A percentile compares a stretch with the other conserved stretches of the same genome.
phyloP scores from a whole-genome alignment of 108 stramenopile genomes.

The Nitzschia sp. region DNA sequence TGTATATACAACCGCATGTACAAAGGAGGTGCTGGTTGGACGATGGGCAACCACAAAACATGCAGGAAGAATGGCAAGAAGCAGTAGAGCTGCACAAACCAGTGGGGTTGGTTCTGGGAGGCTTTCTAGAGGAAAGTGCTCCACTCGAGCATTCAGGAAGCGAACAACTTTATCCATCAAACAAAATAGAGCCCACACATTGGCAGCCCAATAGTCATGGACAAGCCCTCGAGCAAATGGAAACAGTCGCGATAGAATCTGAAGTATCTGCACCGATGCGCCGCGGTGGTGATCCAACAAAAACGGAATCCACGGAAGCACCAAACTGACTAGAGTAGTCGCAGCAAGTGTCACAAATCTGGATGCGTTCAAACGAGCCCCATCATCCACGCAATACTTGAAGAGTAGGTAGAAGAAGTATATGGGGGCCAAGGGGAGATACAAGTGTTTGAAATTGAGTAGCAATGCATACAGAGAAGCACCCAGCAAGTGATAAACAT shows the following conservation, averaged over 20 bases:
- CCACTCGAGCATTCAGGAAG: conserved; percentile 14
- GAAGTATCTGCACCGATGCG: conserved; percentile 41
- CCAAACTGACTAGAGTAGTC: conserved; percentile 51
- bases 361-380: conserved; percentile 37
- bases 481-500: conserved; percentile 46
- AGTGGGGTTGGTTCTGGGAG: conserved; percentile 67
- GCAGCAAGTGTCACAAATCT: conserved; percentile 58
- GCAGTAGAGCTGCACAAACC: conserved; percentile 49
- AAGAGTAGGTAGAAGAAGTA: conserved; percentile 81
- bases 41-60: conserved; percentile 32
- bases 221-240: conserved; percentile 93
- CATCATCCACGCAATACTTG: conserved; percentile 56
- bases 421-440: conserved; percentile 82
- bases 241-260: conserved; percentile 88
- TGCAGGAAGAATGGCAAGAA: conserved; percentile 53
- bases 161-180: conserved; percentile 51
- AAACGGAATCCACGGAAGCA: conserved; percentile 74
- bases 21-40: conserved; percentile 22
- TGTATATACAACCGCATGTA: conserved; percentile 57
- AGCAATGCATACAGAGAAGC: conserved; percentile 75
- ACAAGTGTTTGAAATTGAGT: conserved; percentile 91
- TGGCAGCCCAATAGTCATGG: conserved; percentile 98
- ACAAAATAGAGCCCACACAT: conserved; percentile 91
- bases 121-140: neutral
- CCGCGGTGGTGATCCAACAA: conserved; percentile 25